phyloP scores from a whole-genome alignment of 192 early-diverging fungal species.

The Backusella psychrophila region DNA sequence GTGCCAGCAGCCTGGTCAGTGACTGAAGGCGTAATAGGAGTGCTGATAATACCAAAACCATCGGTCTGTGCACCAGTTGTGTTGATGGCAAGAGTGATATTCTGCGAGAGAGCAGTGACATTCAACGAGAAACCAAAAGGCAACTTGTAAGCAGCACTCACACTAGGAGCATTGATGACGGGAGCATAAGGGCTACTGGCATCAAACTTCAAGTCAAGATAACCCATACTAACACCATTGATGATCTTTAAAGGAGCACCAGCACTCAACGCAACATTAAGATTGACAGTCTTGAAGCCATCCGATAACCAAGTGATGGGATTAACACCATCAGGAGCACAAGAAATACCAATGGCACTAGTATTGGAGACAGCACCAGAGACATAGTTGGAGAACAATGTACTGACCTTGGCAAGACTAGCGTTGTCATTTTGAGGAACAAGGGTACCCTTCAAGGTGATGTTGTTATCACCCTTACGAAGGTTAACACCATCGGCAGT shows the following conservation, averaged over 20 bases:
- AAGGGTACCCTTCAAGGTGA: constrained; percentile 50
- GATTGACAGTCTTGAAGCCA: constrained; percentile 47
- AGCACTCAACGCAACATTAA: constrained; percentile 49
- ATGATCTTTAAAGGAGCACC: constrained; percentile 48
- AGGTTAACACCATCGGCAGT: constrained; percentile 41
- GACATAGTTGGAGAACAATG: constrained; percentile 53
- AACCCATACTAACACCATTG: constrained; percentile 46
- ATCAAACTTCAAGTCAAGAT: constrained; percentile 53
- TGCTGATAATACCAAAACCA: constrained; percentile 19
- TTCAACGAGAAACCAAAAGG: constrained; percentile 64
- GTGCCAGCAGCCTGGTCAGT: constrained; percentile 41
- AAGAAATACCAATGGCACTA: constrained; percentile 47
- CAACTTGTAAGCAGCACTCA: constrained; percentile 49
- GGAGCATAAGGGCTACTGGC: constrained; percentile 48
- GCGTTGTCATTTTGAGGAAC: constrained; percentile 44
- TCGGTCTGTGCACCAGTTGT: constrained; percentile 22
- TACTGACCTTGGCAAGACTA: constrained; percentile 42
- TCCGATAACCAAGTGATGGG: constrained; percentile 46
- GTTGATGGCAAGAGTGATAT: constrained; percentile 42
- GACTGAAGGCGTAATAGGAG: constrained; percentile 26
- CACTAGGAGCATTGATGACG: constrained; percentile 40
- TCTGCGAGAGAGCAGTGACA: constrained; percentile 51
- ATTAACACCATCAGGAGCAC: constrained; percentile 47
- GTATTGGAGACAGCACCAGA: constrained; percentile 46
- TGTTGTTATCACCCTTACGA: constrained; percentile 34